phyloP scores from a whole-genome alignment of 2,329 filamentous ascomycete genomes.

The Delphinella strobiligena region DNA sequence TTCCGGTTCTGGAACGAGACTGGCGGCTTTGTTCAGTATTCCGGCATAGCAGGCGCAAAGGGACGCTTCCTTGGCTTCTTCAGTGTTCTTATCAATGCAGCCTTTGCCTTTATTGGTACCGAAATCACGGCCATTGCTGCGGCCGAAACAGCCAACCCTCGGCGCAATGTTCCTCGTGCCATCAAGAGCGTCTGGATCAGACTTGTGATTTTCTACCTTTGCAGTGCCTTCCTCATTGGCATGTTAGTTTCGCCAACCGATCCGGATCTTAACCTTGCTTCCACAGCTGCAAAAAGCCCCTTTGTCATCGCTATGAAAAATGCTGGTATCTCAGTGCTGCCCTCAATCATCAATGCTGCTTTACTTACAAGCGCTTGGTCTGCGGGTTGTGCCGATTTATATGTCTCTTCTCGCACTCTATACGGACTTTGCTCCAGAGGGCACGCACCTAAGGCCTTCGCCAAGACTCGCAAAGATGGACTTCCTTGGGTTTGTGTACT shows the following conservation, averaged over 20 bases:
- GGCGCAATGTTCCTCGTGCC: constrained; percentile 20
- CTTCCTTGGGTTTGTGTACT: constrained; percentile 1
- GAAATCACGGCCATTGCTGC: constrained; percentile 48
- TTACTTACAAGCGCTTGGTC: constrained; percentile 61
- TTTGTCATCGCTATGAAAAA: constrained; percentile 59
- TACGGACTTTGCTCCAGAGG: constrained; percentile 35
- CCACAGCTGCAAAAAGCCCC: constrained; percentile 24
- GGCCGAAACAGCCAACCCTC: constrained; percentile 38
- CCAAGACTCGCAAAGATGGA: constrained; percentile 17
- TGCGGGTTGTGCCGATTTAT: constrained; percentile 52
- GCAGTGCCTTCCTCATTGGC: constrained; percentile 1
- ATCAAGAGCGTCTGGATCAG: constrained; percentile 8
- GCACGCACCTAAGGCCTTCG: constrained; percentile 39
- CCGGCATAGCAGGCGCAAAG: constrained; percentile 26
- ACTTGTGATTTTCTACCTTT: constrained; percentile 28
- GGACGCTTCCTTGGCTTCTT: constrained; percentile 52
- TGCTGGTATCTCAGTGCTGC: constrained; percentile 53
- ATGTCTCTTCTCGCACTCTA: constrained; percentile 38
- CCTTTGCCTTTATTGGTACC: constrained; percentile 53
- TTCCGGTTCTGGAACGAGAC: constrained; percentile 36
- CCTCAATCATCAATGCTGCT: constrained; percentile 61
- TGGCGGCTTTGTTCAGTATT: constrained; percentile 24
- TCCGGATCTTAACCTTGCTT: constrained; percentile 1
- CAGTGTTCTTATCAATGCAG: constrained; percentile 51
- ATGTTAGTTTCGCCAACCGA: constrained; percentile 5